A percentile compares a stretch with the other conserved stretches of the same genome.
These are phyloP conservation scores for Didymella segeticola DNA, from an alignment of 2,329 filamentous ascomycete species.

Conservation along the genomic window DNA sequence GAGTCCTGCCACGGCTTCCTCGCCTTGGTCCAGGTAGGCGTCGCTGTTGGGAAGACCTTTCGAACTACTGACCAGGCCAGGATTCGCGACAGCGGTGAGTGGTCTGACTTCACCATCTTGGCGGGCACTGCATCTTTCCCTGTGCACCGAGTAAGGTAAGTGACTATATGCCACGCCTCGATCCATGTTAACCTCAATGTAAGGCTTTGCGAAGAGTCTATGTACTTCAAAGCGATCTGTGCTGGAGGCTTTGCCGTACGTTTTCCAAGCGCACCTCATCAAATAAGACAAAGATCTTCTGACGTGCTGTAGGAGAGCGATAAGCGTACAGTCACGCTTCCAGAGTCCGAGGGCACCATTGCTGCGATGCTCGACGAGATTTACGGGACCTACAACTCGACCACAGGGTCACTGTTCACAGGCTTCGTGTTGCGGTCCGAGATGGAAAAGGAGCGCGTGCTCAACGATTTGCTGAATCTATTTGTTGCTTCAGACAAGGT, in stretches of 20 bases:
- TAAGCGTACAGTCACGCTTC: slow-evolving; percentile 15
- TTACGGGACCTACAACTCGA: slow-evolving; percentile 25
- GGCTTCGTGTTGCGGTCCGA: slow-evolving; percentile 21
- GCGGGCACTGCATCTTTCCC: slow-evolving; percentile 22
- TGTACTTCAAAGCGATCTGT: slow-evolving; percentile 31
- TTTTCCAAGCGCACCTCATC: not conserved
- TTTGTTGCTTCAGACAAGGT: slow-evolving; percentile 36
- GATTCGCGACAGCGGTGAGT: slow-evolving; percentile 24
- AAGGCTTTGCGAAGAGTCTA: slow-evolving; percentile 25
- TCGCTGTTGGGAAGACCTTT: not conserved
- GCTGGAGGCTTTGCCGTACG: slow-evolving; percentile 23
- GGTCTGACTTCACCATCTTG: slow-evolving; percentile 29
- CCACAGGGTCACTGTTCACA: slow-evolving; percentile 29
- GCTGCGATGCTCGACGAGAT: slow-evolving; percentile 26
- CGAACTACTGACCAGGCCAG: slow-evolving; percentile 12
- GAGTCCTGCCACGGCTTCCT: not conserved
- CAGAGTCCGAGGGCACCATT: slow-evolving; percentile 22
- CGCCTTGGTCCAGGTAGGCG: slow-evolving; percentile 22
- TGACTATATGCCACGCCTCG: no score
- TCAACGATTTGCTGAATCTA: slow-evolving; percentile 19
- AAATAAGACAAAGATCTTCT: not conserved
- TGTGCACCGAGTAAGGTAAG: slow-evolving; percentile 28
- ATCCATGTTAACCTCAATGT: not conserved
- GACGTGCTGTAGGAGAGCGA: slow-evolving; percentile 20
- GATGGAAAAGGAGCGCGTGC: slow-evolving; percentile 22